A percentile compares a stretch with the other conserved stretches of the same genome.
These are phyloP conservation scores for Penicillium sp. DNA, from an alignment of 2,329 filamentous ascomycete species.

Conservation along the genomic window DNA sequence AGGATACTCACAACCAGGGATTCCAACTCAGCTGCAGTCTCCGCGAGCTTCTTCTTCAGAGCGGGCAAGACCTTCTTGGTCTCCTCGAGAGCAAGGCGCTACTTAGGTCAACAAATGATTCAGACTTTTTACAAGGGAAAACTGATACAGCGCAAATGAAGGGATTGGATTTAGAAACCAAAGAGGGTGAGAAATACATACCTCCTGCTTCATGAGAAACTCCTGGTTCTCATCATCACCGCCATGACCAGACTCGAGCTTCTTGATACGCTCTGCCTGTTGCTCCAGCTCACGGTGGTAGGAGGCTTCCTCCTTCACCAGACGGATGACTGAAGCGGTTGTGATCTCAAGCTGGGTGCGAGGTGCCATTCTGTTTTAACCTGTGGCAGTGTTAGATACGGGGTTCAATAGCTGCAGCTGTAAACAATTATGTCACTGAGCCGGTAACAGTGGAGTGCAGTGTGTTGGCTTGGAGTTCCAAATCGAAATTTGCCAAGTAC, in stretches of 20 bases:
- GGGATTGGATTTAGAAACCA: too few species aligned
- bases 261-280: constrained; percentile 69
- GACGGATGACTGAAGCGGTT: constrained; percentile 72
- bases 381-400: constrained; percentile 12
- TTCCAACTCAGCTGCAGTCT: constrained; percentile 70
- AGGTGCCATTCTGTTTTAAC: constrained; percentile 62
- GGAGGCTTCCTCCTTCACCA: constrained; percentile 86
- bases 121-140: background rate
- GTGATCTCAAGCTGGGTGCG: constrained; percentile 79
- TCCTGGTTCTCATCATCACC: constrained; percentile 76
- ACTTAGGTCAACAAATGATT: constrained; percentile 5
- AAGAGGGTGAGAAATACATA: too few species aligned
- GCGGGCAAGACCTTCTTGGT: constrained; percentile 78
- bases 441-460: too few species aligned
- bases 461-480: too few species aligned
- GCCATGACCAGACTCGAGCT: constrained; percentile 62
- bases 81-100: constrained; percentile 81
- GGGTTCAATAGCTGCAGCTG: background rate
- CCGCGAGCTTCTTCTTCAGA: constrained; percentile 66
- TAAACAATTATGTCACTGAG: too few species aligned
- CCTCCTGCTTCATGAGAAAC: constrained; percentile 82
- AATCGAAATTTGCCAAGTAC: too few species aligned
- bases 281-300: constrained; percentile 82
- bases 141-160: too few species aligned
- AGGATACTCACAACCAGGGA: constrained; percentile 64